phyloP scores from a whole-genome alignment of 805 yeast species.

The Wickerhamomyces queroliae region DNA sequence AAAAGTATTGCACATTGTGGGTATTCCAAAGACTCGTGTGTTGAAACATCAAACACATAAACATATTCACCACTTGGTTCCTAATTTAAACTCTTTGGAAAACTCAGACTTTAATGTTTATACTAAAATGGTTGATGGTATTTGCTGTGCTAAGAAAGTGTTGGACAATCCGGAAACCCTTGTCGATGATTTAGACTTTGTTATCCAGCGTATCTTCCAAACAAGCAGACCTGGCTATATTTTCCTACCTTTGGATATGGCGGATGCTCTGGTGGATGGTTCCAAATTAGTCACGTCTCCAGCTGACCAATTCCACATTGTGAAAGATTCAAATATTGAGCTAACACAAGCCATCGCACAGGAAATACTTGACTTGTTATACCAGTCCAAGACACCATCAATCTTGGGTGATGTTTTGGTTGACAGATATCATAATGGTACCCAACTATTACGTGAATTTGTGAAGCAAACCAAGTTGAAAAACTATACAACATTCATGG shows the following conservation, averaged over 20 bases:
- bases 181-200: constrained; percentile 59
- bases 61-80: constrained; percentile 58
- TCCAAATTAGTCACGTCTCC: constrained; percentile 25
- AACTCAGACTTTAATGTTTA: constrained; percentile 65
- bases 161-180: constrained; percentile 41
- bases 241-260: constrained; percentile 69
- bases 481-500: constrained; percentile 58
- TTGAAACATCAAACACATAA: constrained; percentile 24
- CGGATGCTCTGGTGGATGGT: constrained; percentile 36
- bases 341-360: constrained; percentile 32
- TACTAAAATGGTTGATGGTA: constrained; percentile 51
- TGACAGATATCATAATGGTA: constrained; percentile 49
- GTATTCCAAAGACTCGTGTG: constrained; percentile 36
- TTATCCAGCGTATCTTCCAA: constrained; percentile 47
- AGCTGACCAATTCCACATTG: constrained; percentile 24
- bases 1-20: constrained; percentile 81
- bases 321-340: constrained; percentile 14
- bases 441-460: constrained; percentile 39
- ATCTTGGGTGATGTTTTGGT: constrained; percentile 68
- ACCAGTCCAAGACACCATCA: constrained; percentile 52
- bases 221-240: constrained; percentile 78
- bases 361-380: constrained; percentile 43
- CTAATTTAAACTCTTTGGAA: constrained; percentile 37
- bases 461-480: constrained; percentile 39
- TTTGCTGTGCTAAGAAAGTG: constrained; percentile 50